Evolutionary conservation across 495 filamentous ascomycete genomes (phyloP).

Genomic region (Tricharina praecox): DNA sequence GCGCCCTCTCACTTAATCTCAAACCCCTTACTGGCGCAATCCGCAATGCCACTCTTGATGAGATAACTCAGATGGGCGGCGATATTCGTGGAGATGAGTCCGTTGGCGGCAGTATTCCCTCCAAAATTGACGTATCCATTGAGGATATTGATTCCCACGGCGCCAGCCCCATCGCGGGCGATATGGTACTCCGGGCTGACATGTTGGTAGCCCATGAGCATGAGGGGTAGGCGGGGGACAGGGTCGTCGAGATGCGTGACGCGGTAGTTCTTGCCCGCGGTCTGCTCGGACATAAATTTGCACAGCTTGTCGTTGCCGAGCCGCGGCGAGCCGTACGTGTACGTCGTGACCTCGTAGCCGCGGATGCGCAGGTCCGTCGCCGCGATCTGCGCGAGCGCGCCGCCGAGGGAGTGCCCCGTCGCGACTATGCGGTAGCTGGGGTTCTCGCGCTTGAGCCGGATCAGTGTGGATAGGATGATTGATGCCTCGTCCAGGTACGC

Average conservation of each 20-base stretch:
- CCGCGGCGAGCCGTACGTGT: slow-evolving; percentile 45
- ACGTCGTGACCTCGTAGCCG: slow-evolving; percentile 27
- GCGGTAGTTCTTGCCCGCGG: slow-evolving; percentile 38
- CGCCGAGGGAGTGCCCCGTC: slow-evolving; percentile 47
- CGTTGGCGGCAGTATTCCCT: slow-evolving; percentile 15
- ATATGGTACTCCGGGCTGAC: slow-evolving; percentile 41
- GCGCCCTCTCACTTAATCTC: too few relatives aligned
- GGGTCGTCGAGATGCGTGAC: slow-evolving; percentile 45
- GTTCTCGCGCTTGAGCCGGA: slow-evolving; percentile 26
- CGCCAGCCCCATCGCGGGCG: slow-evolving; percentile 4
- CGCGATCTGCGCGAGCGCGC: slow-evolving; percentile 41
- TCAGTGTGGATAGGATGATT: slow-evolving; percentile 31
- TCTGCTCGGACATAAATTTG: slow-evolving; percentile 34
- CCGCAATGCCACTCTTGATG: neutral
- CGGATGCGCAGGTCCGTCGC: slow-evolving; percentile 40
- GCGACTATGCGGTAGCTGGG: slow-evolving; percentile 35
- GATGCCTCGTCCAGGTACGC: slow-evolving; percentile 35
- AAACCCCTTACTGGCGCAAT: neutral
- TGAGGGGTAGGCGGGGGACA: slow-evolving; percentile 40
- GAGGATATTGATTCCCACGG: slow-evolving; percentile 11
- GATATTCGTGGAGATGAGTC: slow-evolving; percentile 9
- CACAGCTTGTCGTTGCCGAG: slow-evolving; percentile 38
- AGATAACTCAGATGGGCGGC: slow-evolving; percentile 17
- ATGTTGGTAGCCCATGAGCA: slow-evolving; percentile 36
- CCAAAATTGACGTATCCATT: slow-evolving; percentile 12